Conservation (phyloP, 1,284 basidiomycete species). For the Leccinum fuscescens region DNA sequence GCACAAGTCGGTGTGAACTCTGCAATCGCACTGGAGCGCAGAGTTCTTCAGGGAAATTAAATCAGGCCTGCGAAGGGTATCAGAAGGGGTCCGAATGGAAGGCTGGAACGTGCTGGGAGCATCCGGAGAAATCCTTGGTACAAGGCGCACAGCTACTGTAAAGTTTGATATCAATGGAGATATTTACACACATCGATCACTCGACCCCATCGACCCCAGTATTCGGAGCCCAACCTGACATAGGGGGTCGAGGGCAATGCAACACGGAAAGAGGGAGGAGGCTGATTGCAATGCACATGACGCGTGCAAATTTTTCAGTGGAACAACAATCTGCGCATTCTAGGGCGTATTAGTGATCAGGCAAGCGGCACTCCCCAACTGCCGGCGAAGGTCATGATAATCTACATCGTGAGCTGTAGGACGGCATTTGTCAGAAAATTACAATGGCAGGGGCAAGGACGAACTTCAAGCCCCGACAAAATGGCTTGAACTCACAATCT, state of each 20-base stretch:
- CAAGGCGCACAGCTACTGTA: slow-evolving; percentile 10
- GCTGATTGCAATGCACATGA: slow-evolving; percentile 7
- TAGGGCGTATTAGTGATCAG: slow-evolving; percentile 40
- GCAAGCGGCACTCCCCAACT: slow-evolving; percentile 79
- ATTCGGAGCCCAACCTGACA: slow-evolving; percentile 13
- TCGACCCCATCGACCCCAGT: slow-evolving; percentile 11
- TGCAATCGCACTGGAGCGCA: slow-evolving; percentile 1
- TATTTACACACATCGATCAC: slow-evolving; percentile 22
- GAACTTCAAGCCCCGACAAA: slow-evolving; percentile 4
- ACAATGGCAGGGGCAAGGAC: slow-evolving; percentile 3
- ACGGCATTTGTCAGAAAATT: slow-evolving; percentile 12
- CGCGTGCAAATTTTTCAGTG: slow-evolving; percentile 7
- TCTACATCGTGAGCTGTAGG: slow-evolving; percentile 90
- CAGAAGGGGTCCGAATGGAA: slow-evolving; percentile 11
- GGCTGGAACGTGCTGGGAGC: slow-evolving; percentile 12
- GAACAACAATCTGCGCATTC: slow-evolving; percentile 9
- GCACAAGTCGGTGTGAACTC: slow-evolving; percentile 11
- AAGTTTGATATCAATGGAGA: slow-evolving; percentile 18
- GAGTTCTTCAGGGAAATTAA: slow-evolving; percentile 3
- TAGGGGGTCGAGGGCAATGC: slow-evolving; percentile 9
- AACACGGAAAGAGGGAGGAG: neutral
- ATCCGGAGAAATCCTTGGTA: slow-evolving; percentile 1
- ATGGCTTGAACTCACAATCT: slow-evolving; percentile 71
- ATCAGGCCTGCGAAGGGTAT: slow-evolving; percentile 15
- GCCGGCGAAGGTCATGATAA: slow-evolving; percentile 87